Conservation (phyloP, 805 yeast genomes). For the Saccharomycopsis guyanensis region DNA sequence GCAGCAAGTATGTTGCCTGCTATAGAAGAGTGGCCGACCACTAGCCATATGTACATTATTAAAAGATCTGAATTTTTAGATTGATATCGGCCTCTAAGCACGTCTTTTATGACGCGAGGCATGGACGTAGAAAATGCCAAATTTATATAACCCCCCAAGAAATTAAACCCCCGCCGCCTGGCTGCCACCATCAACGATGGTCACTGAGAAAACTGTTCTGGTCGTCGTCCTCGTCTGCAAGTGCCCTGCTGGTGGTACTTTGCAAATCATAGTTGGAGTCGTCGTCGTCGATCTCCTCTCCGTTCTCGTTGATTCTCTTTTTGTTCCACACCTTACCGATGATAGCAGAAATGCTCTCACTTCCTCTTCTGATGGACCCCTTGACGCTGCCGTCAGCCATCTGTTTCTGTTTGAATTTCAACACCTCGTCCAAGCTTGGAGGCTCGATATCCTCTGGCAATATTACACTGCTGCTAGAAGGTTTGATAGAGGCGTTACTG, state of each 20-base stretch:
- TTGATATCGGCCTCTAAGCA: conserved; percentile 32
- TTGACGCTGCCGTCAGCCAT: conserved; percentile 27
- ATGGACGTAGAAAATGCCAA: background rate
- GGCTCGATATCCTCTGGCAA: conserved; percentile 28
- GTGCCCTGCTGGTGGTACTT: conserved; percentile 20
- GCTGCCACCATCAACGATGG: too few relatives aligned
- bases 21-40: conserved; percentile 67
- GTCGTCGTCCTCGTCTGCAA: conserved; percentile 23
- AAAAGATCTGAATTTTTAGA: conserved; percentile 4
- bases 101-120: background rate
- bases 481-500: conserved; percentile 3
- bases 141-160: too few relatives aligned
- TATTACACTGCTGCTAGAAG: conserved; percentile 8
- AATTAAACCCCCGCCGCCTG: too few relatives aligned
- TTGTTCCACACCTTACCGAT: conserved; percentile 28
- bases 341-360: conserved; percentile 34
- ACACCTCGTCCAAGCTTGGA: conserved; percentile 32
- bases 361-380: conserved; percentile 36
- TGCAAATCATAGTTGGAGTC: conserved; percentile 20
- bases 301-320: conserved; percentile 9
- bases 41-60: conserved; percentile 22
- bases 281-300: conserved; percentile 12
- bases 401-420: conserved; percentile 29
- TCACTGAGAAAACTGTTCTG: too few relatives aligned
- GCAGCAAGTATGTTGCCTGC: conserved; percentile 84